Evolutionary conservation across 306 rosid species (phyloP).

Genomic region (Fragaria vesca): DNA sequence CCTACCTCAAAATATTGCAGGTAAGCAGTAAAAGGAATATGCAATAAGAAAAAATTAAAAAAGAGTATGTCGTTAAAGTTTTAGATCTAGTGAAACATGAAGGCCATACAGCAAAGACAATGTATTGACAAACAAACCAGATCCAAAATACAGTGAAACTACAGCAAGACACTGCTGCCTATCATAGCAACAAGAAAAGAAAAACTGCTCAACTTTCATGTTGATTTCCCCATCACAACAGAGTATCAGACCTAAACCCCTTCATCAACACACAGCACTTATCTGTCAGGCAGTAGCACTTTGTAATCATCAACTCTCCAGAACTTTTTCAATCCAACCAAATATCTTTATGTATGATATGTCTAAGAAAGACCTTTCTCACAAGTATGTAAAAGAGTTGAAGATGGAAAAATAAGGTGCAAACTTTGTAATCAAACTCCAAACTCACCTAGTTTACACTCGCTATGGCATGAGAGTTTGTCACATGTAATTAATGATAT

Average conservation of each 20-base stretch:
- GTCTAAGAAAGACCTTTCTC: neutral
- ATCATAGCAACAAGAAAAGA: neutral
- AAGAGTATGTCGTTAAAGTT: neutral
- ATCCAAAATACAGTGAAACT: neutral
- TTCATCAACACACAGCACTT: neutral
- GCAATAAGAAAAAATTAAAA: neutral
- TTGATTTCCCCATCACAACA: neutral
- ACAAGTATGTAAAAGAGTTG: neutral
- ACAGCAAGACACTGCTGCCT: neutral
- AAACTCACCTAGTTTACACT: neutral
- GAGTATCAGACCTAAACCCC: neutral
- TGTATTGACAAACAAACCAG: neutral
- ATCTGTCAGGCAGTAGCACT: neutral
- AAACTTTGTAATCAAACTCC: neutral
- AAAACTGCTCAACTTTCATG: neutral
- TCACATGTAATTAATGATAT: neutral
- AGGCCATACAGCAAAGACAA: neutral
- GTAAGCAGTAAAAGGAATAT: neutral
- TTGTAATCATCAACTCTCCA: neutral
- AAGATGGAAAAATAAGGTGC: neutral
- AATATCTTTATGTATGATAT: neutral
- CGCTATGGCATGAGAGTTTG: neutral
- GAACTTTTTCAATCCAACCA: neutral
- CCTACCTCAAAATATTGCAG: neutral
- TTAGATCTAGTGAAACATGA: neutral